Evolutionary conservation across 164 flowering plant genomes (phyloP).

Genomic region (Stephania yunnanensis): DNA sequence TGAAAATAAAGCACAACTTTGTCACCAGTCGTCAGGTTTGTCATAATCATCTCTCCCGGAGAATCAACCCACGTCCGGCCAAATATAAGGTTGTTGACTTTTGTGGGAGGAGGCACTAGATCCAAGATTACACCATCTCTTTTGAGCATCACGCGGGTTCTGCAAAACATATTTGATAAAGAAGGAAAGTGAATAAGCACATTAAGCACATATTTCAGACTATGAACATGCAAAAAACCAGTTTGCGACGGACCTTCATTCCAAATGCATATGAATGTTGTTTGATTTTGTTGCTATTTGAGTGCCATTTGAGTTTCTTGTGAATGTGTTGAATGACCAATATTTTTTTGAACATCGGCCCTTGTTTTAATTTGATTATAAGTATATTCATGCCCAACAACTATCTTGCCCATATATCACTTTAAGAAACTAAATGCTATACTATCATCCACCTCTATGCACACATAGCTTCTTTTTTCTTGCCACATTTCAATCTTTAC

Average conservation of each 20-base stretch:
- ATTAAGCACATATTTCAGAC: not conserved
- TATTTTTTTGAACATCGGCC: too few species aligned
- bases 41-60: conserved; percentile 82
- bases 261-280: too few species aligned
- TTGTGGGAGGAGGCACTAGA: conserved; percentile 77
- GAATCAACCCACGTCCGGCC: conserved; percentile 89
- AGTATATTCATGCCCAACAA: too few species aligned
- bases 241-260: not conserved
- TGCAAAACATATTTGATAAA: conserved; percentile 20
- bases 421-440: too few species aligned
- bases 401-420: too few species aligned
- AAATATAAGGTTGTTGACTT: conserved; percentile 75
- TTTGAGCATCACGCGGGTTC: conserved; percentile 62
- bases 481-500: too few species aligned
- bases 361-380: too few species aligned
- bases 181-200: not conserved
- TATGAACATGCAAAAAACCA: not conserved
- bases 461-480: too few species aligned
- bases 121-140: conserved; percentile 35
- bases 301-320: too few species aligned
- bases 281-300: too few species aligned
- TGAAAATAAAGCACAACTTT: conserved; percentile 44
- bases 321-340: too few species aligned
- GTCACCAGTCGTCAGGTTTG: conserved; percentile 53
- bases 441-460: too few species aligned